Conservation (phyloP, 2,329 filamentous ascomycete genomes). For the Cadophora malorum region DNA sequence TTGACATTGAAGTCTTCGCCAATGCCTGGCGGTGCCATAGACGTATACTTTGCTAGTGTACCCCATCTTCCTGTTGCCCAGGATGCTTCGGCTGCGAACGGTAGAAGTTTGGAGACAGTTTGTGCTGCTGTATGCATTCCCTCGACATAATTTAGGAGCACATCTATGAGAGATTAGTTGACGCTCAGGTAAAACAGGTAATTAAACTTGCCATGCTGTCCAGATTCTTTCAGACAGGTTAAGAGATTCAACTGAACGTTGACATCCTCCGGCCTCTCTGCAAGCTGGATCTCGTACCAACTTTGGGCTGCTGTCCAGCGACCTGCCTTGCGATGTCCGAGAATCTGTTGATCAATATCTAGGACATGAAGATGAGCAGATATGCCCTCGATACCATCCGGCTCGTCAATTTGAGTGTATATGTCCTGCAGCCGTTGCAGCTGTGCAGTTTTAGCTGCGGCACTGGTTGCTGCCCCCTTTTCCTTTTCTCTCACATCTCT, state of each 20-base stretch:
- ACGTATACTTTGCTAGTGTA: conserved; percentile 71
- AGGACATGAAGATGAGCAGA: conserved; percentile 84
- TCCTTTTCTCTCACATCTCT: conserved; percentile 51
- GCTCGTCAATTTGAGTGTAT: conserved; percentile 97
- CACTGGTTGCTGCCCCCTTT: neutral
- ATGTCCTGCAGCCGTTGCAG: conserved; percentile 87
- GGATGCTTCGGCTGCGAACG: conserved; percentile 87
- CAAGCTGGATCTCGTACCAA: conserved; percentile 93
- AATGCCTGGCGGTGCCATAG: conserved; percentile 52
- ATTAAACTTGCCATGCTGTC: conserved; percentile 77
- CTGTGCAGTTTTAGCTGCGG: conserved; percentile 63
- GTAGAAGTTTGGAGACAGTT: conserved; percentile 69
- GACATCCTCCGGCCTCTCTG: conserved; percentile 76
- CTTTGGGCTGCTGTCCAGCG: conserved; percentile 94
- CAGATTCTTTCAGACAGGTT: conserved; percentile 91
- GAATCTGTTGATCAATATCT: conserved; percentile 91
- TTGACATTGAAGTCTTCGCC: conserved; percentile 80
- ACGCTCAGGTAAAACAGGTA: neutral
- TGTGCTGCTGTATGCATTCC: conserved; percentile 63
- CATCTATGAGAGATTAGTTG: conserved; percentile 59
- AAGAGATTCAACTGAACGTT: conserved; percentile 85
- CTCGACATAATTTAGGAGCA: conserved; percentile 85
- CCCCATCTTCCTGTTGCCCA: conserved; percentile 89
- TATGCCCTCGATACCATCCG: conserved; percentile 94
- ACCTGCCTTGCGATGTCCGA: conserved; percentile 91